Base-by-base conservation (phyloP, 129 eudicot genomes). In the Flaveria trinervia region DNA sequence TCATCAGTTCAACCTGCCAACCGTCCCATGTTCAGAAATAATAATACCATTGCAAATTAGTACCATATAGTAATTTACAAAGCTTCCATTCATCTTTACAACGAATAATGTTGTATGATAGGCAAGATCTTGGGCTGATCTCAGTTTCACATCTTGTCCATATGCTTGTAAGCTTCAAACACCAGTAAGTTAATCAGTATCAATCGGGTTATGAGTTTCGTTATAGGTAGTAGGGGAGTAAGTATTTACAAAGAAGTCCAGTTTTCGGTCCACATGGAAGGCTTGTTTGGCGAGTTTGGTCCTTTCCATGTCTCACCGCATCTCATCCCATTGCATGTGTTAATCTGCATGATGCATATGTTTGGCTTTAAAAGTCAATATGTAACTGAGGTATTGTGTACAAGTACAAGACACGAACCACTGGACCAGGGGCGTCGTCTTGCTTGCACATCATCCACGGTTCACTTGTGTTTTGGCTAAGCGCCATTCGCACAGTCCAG, bases 371-470 rank as follows among this genome's bases (percentile, higher is more conserved):
- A 49, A 13, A 74, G 0, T 13, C 33, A 4, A 74, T 45, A 45
- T 33, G 56, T 25, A 30, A 23, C 33, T 51, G 30, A 75, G 17
- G 26, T 11, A 9, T 43, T 46, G 59, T 61, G 43, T 39, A 43
- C 26, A 20, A 30, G 17, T 13, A 79, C 0, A 62, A 25, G 25
- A 65, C 5, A 75, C 80, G 55, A 61, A 94, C 99, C 89, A 94
- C 89, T 1, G 93, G 97, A 82, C 86, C 97, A n/a, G 96, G 99
- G 73, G 99, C 99, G 51, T 89, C 88, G 30, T 85, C 86, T 87
- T 91, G 97, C 88, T 94, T 91, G 86, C 99, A 94, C 99, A 94
- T 94, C 25, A 83, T 78, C 99, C 99, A 94, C 59, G 99, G 99
- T 33, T 86, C 97, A 67, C 96, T 86, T 4, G 97, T 91, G 43